phyloP scores from a whole-genome alignment of 768 basidiomycete genomes.

The Psilocybe cubensis region DNA sequence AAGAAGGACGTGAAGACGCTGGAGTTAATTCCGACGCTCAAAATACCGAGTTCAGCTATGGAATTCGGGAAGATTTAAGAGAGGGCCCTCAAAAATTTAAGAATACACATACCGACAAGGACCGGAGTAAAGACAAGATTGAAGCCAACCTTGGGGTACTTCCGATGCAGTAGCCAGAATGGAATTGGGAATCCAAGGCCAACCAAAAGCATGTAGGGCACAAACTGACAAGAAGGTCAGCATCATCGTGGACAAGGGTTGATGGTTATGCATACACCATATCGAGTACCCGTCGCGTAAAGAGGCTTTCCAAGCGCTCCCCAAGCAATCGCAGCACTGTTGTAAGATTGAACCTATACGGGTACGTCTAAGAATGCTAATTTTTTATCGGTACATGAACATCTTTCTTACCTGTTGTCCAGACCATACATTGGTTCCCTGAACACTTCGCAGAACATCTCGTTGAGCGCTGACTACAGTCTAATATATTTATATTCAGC shows the following conservation, averaged over 20 bases:
- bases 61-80: not conserved
- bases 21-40: conserved; percentile 57
- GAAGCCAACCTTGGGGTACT: conserved; percentile 49
- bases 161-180: conserved; percentile 50
- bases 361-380: not conserved
- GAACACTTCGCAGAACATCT: conserved; percentile 44
- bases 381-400: no score
- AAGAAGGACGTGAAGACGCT: conserved; percentile 43
- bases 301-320: conserved; percentile 54
- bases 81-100: not conserved
- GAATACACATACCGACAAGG: conserved; percentile 32
- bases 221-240: conserved; percentile 31
- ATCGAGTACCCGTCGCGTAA: conserved; percentile 45
- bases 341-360: conserved; percentile 44
- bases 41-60: conserved; percentile 38
- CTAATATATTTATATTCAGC: conserved; percentile 1
- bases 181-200: conserved; percentile 55
- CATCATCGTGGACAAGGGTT: conserved; percentile 3
- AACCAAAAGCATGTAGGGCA: conserved; percentile 45
- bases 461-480: conserved; percentile 35
- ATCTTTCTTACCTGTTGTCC: conserved; percentile 44
- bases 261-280: conserved; percentile 36
- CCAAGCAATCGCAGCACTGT: conserved; percentile 57
- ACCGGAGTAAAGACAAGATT: conserved; percentile 46
- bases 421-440: conserved; percentile 58